These are phyloP conservation scores for Epichloe brachyelytri DNA, from an alignment of 2,329 filamentous ascomycete species.

Conservation along the genomic window DNA sequence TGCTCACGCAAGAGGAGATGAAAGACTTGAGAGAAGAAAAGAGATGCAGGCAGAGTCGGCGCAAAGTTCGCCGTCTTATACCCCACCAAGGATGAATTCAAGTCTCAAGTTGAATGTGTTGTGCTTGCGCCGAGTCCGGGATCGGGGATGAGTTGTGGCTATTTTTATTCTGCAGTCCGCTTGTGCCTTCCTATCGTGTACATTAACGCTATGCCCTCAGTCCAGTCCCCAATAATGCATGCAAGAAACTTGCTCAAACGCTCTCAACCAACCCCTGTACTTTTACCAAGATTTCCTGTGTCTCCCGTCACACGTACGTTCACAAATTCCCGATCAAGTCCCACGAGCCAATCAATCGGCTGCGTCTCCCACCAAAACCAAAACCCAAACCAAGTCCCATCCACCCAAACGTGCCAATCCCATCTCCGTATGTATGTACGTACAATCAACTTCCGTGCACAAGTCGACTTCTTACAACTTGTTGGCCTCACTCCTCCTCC, in stretches of 20 bases:
- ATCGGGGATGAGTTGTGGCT: too few species aligned
- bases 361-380: background rate
- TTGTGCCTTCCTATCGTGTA: too few species aligned
- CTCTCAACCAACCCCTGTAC: slow-evolving; percentile 14
- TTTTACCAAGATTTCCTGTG: too few species aligned
- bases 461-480: background rate
- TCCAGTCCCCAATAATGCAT: background rate
- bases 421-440: background rate
- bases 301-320: too few species aligned
- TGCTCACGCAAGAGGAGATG: too few species aligned
- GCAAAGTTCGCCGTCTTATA: too few species aligned
- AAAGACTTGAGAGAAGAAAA: too few species aligned
- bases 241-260: slow-evolving; percentile 29
- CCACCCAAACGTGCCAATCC: background rate
- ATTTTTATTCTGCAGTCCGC: too few species aligned
- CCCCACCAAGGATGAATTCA: too few species aligned
- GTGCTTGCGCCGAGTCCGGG: too few species aligned
- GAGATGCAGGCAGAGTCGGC: too few species aligned
- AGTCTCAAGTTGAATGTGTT: too few species aligned
- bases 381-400: background rate
- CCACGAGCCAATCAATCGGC: background rate
- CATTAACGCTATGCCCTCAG: background rate
- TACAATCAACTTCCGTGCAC: background rate
- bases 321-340: background rate
- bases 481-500: slow-evolving; percentile 1